phyloP scores from a whole-genome alignment of 805 yeast species.

The Lipomyces lipofer region DNA sequence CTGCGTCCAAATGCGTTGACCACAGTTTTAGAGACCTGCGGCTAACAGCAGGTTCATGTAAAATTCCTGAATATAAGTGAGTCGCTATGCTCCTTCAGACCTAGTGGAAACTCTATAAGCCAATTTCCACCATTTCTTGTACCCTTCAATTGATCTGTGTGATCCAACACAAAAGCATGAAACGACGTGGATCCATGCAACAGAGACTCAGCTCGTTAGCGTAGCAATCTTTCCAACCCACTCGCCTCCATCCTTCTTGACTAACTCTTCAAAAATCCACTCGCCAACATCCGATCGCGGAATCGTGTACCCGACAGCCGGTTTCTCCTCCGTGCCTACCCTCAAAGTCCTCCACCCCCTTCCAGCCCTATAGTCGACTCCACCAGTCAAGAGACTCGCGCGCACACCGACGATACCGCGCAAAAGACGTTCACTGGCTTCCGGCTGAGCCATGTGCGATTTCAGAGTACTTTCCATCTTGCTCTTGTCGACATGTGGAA shows the following conservation, averaged over 20 bases:
- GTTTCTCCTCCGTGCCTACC: neutral
- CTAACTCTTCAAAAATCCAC: slow-evolving; percentile 1
- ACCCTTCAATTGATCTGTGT: too few relatives aligned
- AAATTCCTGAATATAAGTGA: too few relatives aligned
- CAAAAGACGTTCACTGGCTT: neutral
- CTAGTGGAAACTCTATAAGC: too few relatives aligned
- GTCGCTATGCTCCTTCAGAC: too few relatives aligned
- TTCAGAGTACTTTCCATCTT: neutral
- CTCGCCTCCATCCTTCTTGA: neutral
- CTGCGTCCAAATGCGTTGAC: too few relatives aligned
- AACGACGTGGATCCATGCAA: too few relatives aligned
- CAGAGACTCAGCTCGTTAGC: neutral
- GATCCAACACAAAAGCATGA: too few relatives aligned
- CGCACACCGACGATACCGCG: neutral
- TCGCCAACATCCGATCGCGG: neutral
- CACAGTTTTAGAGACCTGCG: too few relatives aligned
- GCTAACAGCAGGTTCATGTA: too few relatives aligned
- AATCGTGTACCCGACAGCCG: neutral
- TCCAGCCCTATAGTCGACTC: neutral
- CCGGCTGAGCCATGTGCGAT: neutral
- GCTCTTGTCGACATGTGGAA: neutral
- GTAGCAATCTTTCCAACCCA: neutral
- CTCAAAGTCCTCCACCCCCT: neutral
- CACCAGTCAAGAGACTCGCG: neutral
- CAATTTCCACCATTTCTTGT: too few relatives aligned